These are phyloP conservation scores for Paramecium tetraurelia DNA, from an alignment of 73 alveolate species.

Conservation along the genomic window DNA sequence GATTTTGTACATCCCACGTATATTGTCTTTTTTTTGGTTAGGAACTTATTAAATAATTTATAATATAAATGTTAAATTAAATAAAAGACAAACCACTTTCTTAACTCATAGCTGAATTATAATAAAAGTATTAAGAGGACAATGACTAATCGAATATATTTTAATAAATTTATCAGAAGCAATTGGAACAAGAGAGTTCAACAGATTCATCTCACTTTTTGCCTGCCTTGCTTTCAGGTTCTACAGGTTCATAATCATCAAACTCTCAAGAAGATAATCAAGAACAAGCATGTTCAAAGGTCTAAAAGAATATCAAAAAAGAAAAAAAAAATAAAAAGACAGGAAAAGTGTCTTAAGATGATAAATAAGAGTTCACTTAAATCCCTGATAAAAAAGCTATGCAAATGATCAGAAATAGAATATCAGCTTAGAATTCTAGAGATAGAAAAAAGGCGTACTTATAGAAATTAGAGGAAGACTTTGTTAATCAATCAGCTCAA, in stretches of 20 bases:
- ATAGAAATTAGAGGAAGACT: neutral
- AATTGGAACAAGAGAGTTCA: neutral
- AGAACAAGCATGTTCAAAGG: neutral
- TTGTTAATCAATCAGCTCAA: neutral
- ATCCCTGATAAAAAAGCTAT: neutral
- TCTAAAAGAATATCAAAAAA: neutral
- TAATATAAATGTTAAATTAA: neutral
- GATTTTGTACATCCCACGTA: neutral
- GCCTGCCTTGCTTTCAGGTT: neutral
- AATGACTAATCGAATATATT: neutral
- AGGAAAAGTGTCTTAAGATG: neutral
- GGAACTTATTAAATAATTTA: neutral
- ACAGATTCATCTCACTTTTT: neutral
- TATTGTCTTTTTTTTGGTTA: neutral
- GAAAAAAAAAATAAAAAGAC: neutral
- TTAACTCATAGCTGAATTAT: neutral
- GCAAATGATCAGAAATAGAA: conserved; percentile 55
- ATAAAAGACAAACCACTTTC: conserved; percentile 1
- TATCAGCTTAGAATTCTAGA: conserved; percentile 57
- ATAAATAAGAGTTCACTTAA: neutral
- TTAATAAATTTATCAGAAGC: neutral
- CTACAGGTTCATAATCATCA: neutral
- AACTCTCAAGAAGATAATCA: neutral
- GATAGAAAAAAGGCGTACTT: conserved; percentile 29
- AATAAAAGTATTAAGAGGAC: neutral